These are phyloP conservation scores for Macrotyloma uniflorum DNA, from an alignment of 306 rosid genomes.

Conservation along the genomic window DNA sequence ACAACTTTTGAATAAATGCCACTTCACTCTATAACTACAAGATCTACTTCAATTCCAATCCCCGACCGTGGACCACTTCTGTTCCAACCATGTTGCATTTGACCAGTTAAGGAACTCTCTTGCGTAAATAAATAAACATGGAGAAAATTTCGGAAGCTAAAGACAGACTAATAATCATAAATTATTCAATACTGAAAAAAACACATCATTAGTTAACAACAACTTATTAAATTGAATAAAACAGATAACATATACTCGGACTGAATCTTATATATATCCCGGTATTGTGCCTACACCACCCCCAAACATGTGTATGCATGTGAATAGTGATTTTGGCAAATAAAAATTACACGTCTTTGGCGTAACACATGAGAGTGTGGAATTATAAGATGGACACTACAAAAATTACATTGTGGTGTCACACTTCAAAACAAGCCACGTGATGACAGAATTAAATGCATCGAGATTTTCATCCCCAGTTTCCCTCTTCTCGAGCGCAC, in stretches of 20 bases:
- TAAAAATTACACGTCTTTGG: constrained; percentile 27
- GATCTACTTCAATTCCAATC: constrained; percentile 26
- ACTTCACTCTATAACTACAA: neutral
- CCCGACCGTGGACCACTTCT: constrained; percentile 35
- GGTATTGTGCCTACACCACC: neutral
- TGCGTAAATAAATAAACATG: neutral
- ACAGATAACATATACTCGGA: neutral
- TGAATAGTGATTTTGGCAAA: constrained; percentile 18
- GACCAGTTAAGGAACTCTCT: constrained; percentile 26
- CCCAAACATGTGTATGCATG: constrained; percentile 49
- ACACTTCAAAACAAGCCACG: constrained; percentile 31
- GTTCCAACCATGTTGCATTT: constrained; percentile 35
- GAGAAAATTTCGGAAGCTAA: constrained; percentile 6
- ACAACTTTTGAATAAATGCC: constrained; percentile 36
- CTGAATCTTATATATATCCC: constrained; percentile 25
- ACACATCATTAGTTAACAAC: neutral
- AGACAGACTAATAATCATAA: neutral
- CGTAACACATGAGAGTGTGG: constrained; percentile 17
- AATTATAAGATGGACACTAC: constrained; percentile 11
- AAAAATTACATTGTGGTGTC: constrained; percentile 28
- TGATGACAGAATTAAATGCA: constrained; percentile 33
- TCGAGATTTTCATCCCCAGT: constrained; percentile 27
- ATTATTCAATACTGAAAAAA: neutral
- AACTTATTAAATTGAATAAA: constrained; percentile 16
- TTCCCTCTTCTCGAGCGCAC: constrained; percentile 23